Base-by-base conservation (phyloP, 345 rosid genomes). In the Hypericum androsaemum region DNA sequence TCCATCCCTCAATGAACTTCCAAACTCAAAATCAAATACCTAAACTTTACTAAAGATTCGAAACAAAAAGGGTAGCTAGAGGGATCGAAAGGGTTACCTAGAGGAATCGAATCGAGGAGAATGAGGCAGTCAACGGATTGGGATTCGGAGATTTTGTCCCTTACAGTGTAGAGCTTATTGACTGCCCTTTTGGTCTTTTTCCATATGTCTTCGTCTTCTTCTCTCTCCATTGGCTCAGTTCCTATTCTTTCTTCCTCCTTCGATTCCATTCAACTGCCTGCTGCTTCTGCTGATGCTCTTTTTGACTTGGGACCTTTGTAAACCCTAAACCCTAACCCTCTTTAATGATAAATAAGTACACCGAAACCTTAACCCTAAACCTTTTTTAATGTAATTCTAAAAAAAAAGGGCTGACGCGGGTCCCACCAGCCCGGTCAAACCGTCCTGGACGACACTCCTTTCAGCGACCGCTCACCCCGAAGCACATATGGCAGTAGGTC, bases 61-160 rank as follows among this genome's bases (percentile, higher is more conserved):
- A 22, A 22, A 22, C 32, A 22, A 22, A 22, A n/a, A n/a, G n/a
- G n/a, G n/a, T n/a, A n/a, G n/a, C 38, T 35, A 7, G 15, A 35
- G 43, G 5, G 13, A 6, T 12, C 1, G 15, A 44, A 5, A 39
- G 16, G 28, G 11, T 32, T 67, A 82, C 89, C 90, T 11, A 50
- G 66, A 68, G 87, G 77, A 56, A 83, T 69, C 62, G 82, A 78
- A 67, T 80, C 84, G 61, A 80, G 84, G 43, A 80, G 63, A 10
- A 55, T 54, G 73, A 80, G 79, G 62, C 77, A 75, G 56, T 70
- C 68, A 67, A 72, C 78, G 37, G 87, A 83, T 51, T 75, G 62
- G 12, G 53, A 50, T 69, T 52, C 64, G 60, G 80, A 59, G 67
- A 57, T 50, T 60, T 76, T 83, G 43, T 77, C 87, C 12, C 81